Evolutionary conservation across 78 protist species (phyloP), one percentile per base, ranked within the genome.

Genomic region (Bodo saltans): DNA sequence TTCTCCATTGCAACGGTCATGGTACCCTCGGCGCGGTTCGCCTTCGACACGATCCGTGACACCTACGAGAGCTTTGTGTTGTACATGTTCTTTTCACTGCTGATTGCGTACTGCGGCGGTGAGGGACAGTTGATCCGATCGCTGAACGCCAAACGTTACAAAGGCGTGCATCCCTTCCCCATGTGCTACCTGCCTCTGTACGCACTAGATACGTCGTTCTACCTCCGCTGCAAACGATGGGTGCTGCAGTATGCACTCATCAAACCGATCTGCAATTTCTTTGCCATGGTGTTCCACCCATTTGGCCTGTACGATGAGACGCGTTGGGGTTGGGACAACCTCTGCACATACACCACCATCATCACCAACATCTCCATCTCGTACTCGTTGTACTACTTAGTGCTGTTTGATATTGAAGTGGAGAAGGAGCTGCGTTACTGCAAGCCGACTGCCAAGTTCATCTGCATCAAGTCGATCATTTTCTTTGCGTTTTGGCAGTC

Each of bases 41-140:
- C 81, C 71, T 88, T 80, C 47, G 91, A 88, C 84, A 53, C 84
- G 23, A 35, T 88, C 38, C 73, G 91, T 26, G 91, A 88, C 82
- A 79, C 88, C 0, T 88, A 88, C 67, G 91, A 88, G 83, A 84
- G 82, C 42, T 88, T 74, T 72, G 88, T 84, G n/a, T 83, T 88
- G 39, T 88, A 88, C 71, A 78, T 81, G 42, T 88, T 88, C 76
- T 78, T 88, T 40, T 38, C 60, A 39, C 68, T 88, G 8, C 83
- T 88, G 74, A 85, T 88, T 29, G 85, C 83, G 41, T 69, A 67
- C 79, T 42, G 83, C 40, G 88, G 86, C 28, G 83, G 39, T 42
- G 91, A 88, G 32, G 67, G 29, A 39, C 85, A 40, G 73, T 32
- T 81, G 23, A 60, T 85, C 30, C 86, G 85, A 8, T 38, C 69